Evolutionary conservation across 768 basidiomycete species (phyloP).

Genomic region (Strobilomyces confusus): DNA sequence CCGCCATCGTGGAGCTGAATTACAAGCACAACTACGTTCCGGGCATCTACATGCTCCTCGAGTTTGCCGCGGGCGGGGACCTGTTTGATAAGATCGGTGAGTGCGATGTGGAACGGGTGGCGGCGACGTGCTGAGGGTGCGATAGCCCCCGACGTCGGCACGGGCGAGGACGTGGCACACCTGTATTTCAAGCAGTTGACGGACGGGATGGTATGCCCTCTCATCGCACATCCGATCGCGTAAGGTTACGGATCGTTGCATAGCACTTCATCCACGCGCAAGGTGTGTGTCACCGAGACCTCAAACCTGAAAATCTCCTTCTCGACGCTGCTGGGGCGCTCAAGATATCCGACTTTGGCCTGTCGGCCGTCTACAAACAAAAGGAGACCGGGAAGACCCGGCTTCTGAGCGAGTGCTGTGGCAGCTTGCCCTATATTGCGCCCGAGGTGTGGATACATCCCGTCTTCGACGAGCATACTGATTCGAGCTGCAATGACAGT

Average conservation of each 20-base stretch:
- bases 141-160: constrained; percentile 85
- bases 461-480: not conserved
- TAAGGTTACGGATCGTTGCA: not conserved
- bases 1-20: constrained; percentile 66
- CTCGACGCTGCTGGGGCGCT: constrained; percentile 79
- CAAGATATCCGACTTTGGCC: constrained; percentile 94
- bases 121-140: not conserved
- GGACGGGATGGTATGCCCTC: constrained; percentile 65
- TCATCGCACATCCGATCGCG: not conserved
- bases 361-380: constrained; percentile 85
- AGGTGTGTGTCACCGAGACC: constrained; percentile 93
- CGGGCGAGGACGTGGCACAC: constrained; percentile 84
- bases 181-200: constrained; percentile 85
- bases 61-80: constrained; percentile 91
- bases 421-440: constrained; percentile 91
- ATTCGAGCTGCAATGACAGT: constrained; percentile 35
- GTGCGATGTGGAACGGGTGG: constrained; percentile 22
- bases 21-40: constrained; percentile 58
- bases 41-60: constrained; percentile 89
- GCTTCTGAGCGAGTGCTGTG: constrained; percentile 75
- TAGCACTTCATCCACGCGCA: constrained; percentile 82
- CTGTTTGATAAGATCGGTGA: constrained; percentile 97
- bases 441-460: constrained; percentile 63
- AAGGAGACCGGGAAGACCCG: constrained; percentile 78
- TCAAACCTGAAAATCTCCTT: constrained; percentile 95